Evolutionary conservation across 1,284 basidiomycete genomes (phyloP).

Genomic region (Chalciporus sp.): DNA sequence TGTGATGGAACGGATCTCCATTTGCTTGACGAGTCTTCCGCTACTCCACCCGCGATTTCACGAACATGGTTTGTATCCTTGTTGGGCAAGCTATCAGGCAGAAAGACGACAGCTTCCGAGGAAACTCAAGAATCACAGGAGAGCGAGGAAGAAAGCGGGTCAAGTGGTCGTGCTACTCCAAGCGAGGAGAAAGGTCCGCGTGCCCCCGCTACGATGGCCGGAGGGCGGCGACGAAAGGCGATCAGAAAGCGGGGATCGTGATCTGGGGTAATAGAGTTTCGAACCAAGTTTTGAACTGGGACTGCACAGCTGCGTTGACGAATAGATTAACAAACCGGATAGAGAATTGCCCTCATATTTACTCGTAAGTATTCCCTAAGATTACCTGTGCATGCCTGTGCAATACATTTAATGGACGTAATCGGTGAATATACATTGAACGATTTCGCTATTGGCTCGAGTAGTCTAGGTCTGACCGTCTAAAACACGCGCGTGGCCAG

Average conservation of each 20-base stretch:
- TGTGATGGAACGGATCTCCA: slow-evolving; percentile 54
- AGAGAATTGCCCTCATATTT: too few relatives aligned
- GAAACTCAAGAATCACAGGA: slow-evolving; percentile 3
- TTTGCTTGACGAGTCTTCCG: slow-evolving; percentile 51
- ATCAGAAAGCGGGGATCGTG: slow-evolving; percentile 39
- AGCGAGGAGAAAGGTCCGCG: slow-evolving; percentile 23
- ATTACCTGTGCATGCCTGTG: too few relatives aligned
- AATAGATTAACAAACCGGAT: too few relatives aligned
- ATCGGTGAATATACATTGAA: too few relatives aligned
- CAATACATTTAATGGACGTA: too few relatives aligned
- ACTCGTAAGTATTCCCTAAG: too few relatives aligned
- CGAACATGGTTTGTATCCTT: slow-evolving; percentile 56
- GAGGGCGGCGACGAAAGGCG: slow-evolving; percentile 61
- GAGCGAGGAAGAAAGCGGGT: slow-evolving; percentile 24
- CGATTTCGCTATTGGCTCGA: too few relatives aligned
- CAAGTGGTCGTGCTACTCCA: slow-evolving; percentile 45
- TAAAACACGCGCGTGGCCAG: too few relatives aligned
- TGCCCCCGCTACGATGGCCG: slow-evolving; percentile 48
- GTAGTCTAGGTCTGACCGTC: too few relatives aligned
- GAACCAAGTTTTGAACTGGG: background rate
- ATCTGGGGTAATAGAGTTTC: slow-evolving; percentile 22
- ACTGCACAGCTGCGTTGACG: background rate
- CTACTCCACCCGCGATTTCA: slow-evolving; percentile 45
- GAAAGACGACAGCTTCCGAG: slow-evolving; percentile 15
- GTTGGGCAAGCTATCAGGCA: slow-evolving; percentile 31